Percentiles rank a stretch among this genome's conserved stretches.
These are phyloP conservation scores for Mycena indigotica DNA, from an alignment of 768 basidiomycete species.

Conservation along the genomic window DNA sequence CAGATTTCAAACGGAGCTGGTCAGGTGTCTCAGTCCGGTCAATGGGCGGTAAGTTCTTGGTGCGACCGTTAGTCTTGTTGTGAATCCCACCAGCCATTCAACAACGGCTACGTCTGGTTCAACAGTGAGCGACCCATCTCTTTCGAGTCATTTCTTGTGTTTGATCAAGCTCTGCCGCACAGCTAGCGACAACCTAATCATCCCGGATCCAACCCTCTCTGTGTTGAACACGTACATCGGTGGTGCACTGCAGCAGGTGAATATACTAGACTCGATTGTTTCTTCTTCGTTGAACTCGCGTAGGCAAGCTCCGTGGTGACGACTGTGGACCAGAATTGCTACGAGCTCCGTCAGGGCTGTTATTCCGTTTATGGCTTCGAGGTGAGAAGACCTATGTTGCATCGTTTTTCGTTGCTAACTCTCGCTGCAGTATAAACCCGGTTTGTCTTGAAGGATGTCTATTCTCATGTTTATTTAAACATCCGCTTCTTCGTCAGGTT, in stretches of 20 bases:
- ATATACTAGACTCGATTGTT: no score
- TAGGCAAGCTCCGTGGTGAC: conserved; percentile 17
- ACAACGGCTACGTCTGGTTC: conserved; percentile 68
- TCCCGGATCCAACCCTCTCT: conserved; percentile 54
- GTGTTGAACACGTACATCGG: conserved; percentile 70
- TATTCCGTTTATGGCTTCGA: conserved; percentile 75
- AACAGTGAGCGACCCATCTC: no score
- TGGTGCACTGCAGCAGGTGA: conserved; percentile 78
- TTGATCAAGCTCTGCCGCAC: no score
- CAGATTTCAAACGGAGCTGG: conserved; percentile 46
- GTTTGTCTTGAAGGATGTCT: conserved; percentile 54
- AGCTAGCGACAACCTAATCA: conserved; percentile 56
- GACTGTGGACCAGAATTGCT: conserved; percentile 65
- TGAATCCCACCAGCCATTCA: conserved; percentile 84
- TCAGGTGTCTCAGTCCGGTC: conserved; percentile 82
- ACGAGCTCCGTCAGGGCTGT: conserved; percentile 52
- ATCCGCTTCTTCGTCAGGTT: background rate
- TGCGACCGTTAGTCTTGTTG: no score
- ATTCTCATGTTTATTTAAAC: no score
- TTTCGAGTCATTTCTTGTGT: no score
- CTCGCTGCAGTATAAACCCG: conserved; percentile 72
- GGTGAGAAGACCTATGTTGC: conserved; percentile 42
- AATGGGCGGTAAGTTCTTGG: conserved; percentile 80
- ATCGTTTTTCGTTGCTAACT: conserved; percentile 39
- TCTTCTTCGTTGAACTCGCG: conserved; percentile 54